Evolutionary conservation across 2,329 filamentous ascomycete species (phyloP), one percentile per base, ranked within the genome.

Genomic region (Fusarium ramigenum): DNA sequence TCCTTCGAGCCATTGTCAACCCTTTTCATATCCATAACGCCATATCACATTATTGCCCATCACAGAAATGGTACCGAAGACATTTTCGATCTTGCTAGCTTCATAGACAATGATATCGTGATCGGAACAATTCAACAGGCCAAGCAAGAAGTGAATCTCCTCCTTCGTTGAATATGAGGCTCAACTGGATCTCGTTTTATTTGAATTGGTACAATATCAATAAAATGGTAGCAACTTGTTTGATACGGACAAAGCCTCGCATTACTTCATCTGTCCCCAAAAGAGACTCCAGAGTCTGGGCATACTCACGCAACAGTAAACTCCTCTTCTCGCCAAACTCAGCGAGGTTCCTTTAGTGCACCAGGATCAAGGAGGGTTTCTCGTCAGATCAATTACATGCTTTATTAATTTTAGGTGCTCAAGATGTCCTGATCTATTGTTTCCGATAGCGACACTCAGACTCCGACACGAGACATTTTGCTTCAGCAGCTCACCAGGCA

Each of bases 21-120:
- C 11, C 1, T 4, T 0, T 12, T 9, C 7, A 5, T 14, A 7
- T 12, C 9, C 10, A 5, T 9, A 15, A 23, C 3, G 1, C 7
- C 7, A 4, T 19, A 2, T 34, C 5, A 8, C 3, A 19, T 14
- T 8, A 1, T 3, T 14, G 2, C 2, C 34, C 3, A 10, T 2
- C 14, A 7, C 4, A 23, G 2, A 19, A 34, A 9, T 12, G 7
- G 1, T 5, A 23, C 14, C 14, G 11, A 9, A 19, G 5, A 4
- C 2, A 36, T 16, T 18, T 8, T 18, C 16, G 1, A 34, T 4
- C 11, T 23, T 9, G 5, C 6, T 2, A 28, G 5, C 2, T 18
- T 12, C 5, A 7, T 1, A 28, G 0, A 9, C 14, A 5, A 11
- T 16, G 9, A 10, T 11, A 21, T 16, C 4, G 12, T 16, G 11